These are phyloP conservation scores for Sinapis alba DNA, from an alignment of 441 rosid genomes.

Conservation along the genomic window DNA sequence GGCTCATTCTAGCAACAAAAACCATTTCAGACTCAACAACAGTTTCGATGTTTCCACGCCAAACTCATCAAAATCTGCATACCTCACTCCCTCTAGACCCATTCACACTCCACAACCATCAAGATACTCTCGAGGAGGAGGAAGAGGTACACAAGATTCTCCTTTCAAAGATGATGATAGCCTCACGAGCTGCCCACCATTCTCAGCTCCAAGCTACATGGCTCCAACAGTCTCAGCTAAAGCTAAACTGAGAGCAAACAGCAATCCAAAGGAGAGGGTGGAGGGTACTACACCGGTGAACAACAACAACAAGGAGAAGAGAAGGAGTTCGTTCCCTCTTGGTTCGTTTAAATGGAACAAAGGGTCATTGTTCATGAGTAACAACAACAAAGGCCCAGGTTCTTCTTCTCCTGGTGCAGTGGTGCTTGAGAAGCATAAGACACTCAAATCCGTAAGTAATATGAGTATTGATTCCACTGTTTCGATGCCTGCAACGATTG, in stretches of 20 bases:
- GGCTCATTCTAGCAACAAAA: slow-evolving; percentile 51
- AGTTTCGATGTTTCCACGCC: slow-evolving; percentile 64
- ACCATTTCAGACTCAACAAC: slow-evolving; percentile 49
- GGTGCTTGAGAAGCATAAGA: slow-evolving; percentile 51
- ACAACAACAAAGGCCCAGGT: slow-evolving; percentile 44
- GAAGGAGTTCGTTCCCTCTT: slow-evolving; percentile 79
- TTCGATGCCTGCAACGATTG: slow-evolving; percentile 80
- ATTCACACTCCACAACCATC: slow-evolving; percentile 55
- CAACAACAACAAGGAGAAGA: slow-evolving; percentile 49
- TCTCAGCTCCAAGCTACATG: slow-evolving; percentile 91
- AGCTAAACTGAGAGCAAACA: slow-evolving; percentile 71
- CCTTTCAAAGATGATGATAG: slow-evolving; percentile 92
- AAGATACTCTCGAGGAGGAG: slow-evolving; percentile 55
- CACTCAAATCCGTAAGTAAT: slow-evolving; percentile 65
- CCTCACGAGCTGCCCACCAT: slow-evolving; percentile 85
- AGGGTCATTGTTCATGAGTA: slow-evolving; percentile 40
- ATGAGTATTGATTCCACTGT: slow-evolving; percentile 79
- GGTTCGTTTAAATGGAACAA: slow-evolving; percentile 74
- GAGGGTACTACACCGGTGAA: slow-evolving; percentile 57
- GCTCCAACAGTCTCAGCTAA: slow-evolving; percentile 75
- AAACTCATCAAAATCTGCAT: slow-evolving; percentile 50
- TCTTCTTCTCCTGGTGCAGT: slow-evolving; percentile 45
- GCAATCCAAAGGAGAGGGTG: slow-evolving; percentile 67
- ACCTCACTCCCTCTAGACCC: slow-evolving; percentile 46
- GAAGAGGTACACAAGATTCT: slow-evolving; percentile 45